Evolutionary conservation across 2,329 filamentous ascomycete species (phyloP).

Genomic region (Stagonosporopsis tanaceti): DNA sequence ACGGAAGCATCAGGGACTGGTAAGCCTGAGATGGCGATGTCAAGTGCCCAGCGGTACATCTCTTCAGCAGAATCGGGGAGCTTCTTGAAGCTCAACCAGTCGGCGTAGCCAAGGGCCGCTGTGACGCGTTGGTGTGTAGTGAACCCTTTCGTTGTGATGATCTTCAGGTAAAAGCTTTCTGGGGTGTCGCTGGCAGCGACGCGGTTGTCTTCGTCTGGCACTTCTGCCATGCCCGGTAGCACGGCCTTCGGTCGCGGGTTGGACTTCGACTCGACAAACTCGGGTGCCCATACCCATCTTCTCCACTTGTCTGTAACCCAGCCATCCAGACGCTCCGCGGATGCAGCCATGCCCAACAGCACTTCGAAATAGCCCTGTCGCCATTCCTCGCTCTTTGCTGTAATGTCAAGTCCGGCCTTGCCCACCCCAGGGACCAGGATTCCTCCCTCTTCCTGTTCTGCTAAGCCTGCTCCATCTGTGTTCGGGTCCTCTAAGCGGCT

Average conservation of each 20-base stretch:
- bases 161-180: slow-evolving; percentile 80
- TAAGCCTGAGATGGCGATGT: slow-evolving; percentile 71
- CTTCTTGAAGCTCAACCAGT: slow-evolving; percentile 83
- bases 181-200: slow-evolving; percentile 70
- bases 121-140: slow-evolving; percentile 79
- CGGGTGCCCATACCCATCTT: slow-evolving; percentile 72
- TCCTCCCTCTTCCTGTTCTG: slow-evolving; percentile 64
- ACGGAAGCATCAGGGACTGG: slow-evolving; percentile 51
- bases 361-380: slow-evolving; percentile 83
- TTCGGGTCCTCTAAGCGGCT: slow-evolving; percentile 72
- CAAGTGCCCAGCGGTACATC: slow-evolving; percentile 78
- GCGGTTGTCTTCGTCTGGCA: slow-evolving; percentile 80
- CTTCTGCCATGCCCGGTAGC: slow-evolving; percentile 67
- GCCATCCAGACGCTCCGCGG: slow-evolving; percentile 82
- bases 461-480: slow-evolving; percentile 72
- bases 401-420: slow-evolving; percentile 70
- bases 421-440: slow-evolving; percentile 46
- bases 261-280: slow-evolving; percentile 80
- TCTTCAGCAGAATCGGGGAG: slow-evolving; percentile 70
- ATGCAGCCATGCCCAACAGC: slow-evolving; percentile 77
- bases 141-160: slow-evolving; percentile 82
- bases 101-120: slow-evolving; percentile 82
- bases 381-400: slow-evolving; percentile 82
- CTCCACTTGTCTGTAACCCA: slow-evolving; percentile 73
- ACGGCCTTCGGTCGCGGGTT: slow-evolving; percentile 82